Conservation (phyloP, 2,329 filamentous ascomycete species). For the Xylaria sp. region DNA sequence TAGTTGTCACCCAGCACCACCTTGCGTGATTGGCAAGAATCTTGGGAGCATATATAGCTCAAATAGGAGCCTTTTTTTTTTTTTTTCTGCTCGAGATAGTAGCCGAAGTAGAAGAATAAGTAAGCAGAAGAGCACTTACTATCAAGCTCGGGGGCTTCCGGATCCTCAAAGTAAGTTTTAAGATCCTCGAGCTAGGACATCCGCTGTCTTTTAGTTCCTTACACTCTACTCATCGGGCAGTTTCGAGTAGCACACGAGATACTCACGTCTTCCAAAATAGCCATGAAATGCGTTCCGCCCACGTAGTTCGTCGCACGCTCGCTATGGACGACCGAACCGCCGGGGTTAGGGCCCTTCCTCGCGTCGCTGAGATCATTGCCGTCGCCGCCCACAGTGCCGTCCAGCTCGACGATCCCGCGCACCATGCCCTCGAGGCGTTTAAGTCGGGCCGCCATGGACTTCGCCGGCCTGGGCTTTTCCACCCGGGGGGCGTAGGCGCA, state of each 20-base stretch:
- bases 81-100: background rate
- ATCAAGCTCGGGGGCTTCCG: constrained; percentile 44
- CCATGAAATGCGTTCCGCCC: constrained; percentile 65
- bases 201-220: constrained; percentile 15
- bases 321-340: constrained; percentile 52
- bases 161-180: constrained; percentile 61
- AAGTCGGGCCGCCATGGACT: constrained; percentile 60
- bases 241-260: background rate
- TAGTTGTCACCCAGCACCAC: background rate
- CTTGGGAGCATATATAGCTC: background rate
- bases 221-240: background rate
- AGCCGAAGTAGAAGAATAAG: background rate
- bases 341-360: constrained; percentile 29
- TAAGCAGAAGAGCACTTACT: background rate
- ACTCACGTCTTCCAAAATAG: constrained; percentile 64
- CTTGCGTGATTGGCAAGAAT: background rate
- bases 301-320: constrained; percentile 56
- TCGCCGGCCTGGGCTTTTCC: constrained; percentile 47
- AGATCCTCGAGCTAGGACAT: constrained; percentile 60
- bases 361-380: constrained; percentile 18
- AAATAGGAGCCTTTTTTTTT: background rate
- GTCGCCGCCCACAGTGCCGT: constrained; percentile 28
- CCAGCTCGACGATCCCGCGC: constrained; percentile 57
- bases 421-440: constrained; percentile 63
- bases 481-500: constrained; percentile 58